phyloP scores from a whole-genome alignment of 371 early-diverging fungal genomes.

The Apophysomyces elegans region DNA sequence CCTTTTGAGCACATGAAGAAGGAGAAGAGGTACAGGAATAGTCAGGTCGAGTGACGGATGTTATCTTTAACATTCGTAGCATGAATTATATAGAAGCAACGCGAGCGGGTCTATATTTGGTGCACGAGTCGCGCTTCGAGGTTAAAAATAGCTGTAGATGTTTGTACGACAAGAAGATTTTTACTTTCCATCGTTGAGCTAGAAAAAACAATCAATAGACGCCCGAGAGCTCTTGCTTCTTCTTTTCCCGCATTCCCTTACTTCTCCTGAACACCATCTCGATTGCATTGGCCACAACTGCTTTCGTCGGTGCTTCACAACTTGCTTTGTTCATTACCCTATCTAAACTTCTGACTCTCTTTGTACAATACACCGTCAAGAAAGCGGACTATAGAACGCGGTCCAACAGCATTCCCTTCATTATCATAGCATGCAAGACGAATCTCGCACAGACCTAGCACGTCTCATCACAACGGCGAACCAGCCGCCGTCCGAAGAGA shows the following conservation, averaged over 20 bases:
- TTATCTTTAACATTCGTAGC: background rate
- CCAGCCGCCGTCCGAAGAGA: conserved; percentile 60
- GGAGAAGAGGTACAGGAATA: background rate
- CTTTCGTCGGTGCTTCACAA: conserved; percentile 5
- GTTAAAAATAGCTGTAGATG: conserved; percentile 6
- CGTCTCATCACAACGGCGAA: conserved; percentile 36
- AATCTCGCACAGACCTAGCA: conserved; percentile 51
- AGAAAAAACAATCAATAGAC: conserved; percentile 12
- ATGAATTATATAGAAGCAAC: background rate
- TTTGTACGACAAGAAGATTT: conserved; percentile 11
- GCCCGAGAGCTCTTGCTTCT: background rate
- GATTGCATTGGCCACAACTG: conserved; percentile 7
- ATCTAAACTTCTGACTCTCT: background rate
- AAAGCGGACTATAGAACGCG: conserved; percentile 8
- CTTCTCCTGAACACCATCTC: conserved; percentile 12
- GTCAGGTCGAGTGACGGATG: background rate
- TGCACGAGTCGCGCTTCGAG: conserved; percentile 7
- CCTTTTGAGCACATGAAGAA: background rate
- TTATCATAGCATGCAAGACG: conserved; percentile 47
- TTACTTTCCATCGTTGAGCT: conserved; percentile 9
- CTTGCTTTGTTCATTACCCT: background rate
- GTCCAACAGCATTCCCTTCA: conserved; percentile 4
- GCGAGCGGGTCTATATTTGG: conserved; percentile 9
- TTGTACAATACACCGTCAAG: conserved; percentile 7
- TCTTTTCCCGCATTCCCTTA: conserved; percentile 7